Conservation (phyloP, 1,284 basidiomycete genomes). For the Cryptococcus floricola region DNA sequence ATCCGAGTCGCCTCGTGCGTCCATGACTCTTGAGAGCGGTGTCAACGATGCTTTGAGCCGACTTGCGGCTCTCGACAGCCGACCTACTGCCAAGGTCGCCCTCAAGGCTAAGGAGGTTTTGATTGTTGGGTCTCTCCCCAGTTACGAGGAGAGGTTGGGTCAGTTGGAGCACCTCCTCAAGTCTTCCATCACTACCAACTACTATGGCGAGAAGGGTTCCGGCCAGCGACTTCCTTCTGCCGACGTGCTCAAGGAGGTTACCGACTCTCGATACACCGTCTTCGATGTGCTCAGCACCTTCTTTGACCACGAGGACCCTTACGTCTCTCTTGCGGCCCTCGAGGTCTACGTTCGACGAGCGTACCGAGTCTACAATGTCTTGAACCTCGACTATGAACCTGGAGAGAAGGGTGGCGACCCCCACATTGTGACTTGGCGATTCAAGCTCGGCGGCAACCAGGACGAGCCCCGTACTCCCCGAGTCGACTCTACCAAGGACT, state of each 20-base stretch:
- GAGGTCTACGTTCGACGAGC: conserved; percentile 90
- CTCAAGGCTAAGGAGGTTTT: conserved; percentile 97
- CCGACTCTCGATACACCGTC: conserved; percentile 93
- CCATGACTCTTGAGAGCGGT: conserved; percentile 50
- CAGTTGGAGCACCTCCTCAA: conserved; percentile 96
- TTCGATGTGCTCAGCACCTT: conserved; percentile 96
- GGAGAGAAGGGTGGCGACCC: conserved; percentile 79
- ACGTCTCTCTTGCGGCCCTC: conserved; percentile 84
- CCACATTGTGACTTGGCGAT: conserved; percentile 81
- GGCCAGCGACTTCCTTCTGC: conserved; percentile 68
- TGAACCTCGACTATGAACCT: conserved; percentile 91
- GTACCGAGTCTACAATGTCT: conserved; percentile 89
- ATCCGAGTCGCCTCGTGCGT: conserved; percentile 67
- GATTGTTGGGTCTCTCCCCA: conserved; percentile 93
- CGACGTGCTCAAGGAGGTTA: conserved; percentile 86
- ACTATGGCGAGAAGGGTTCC: conserved; percentile 80
- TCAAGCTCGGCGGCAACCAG: conserved; percentile 76
- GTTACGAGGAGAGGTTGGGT: conserved; percentile 84
- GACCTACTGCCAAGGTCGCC: conserved; percentile 77
- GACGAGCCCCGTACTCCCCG: conserved; percentile 80
- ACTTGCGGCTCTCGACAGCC: conserved; percentile 71
- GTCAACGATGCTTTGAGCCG: conserved; percentile 43
- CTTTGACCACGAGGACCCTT: conserved; percentile 81
- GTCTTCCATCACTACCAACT: conserved; percentile 76
- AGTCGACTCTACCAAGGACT: conserved; percentile 54